Percentiles rank a stretch among this genome's conserved stretches.
These are phyloP conservation scores for Candida vartiovaarae DNA, from an alignment of 805 yeast species.

Conservation along the genomic window DNA sequence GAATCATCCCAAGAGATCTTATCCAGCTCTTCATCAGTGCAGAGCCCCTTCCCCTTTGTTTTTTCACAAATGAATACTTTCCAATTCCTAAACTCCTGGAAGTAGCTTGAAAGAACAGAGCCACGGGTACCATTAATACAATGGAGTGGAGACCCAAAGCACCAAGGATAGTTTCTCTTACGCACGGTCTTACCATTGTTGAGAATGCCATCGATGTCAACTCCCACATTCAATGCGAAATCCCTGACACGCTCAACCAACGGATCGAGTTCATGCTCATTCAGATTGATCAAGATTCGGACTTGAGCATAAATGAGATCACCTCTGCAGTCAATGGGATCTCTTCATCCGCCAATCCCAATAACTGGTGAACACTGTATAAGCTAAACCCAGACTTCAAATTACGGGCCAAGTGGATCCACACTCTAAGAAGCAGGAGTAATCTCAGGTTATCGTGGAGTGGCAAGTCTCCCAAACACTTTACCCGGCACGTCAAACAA, in stretches of 20 bases:
- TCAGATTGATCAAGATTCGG: background rate
- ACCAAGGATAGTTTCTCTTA: background rate
- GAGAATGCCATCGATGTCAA: slow-evolving; percentile 7
- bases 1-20: background rate
- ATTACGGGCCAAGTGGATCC: slow-evolving; percentile 23
- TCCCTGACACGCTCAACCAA: no score
- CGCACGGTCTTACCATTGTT: slow-evolving; percentile 3
- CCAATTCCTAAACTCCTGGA: background rate
- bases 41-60: slow-evolving; percentile 11
- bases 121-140: no score
- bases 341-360: slow-evolving; percentile 11
- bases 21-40: slow-evolving; percentile 11
- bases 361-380: slow-evolving; percentile 9
- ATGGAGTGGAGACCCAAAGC: background rate
- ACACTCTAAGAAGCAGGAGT: slow-evolving; percentile 30
- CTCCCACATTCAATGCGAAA: background rate
- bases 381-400: slow-evolving; percentile 14
- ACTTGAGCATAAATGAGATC: slow-evolving; percentile 9
- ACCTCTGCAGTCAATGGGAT: slow-evolving; percentile 3
- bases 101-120: no score
- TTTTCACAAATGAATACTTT: slow-evolving; percentile 5
- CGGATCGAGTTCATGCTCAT: no score
- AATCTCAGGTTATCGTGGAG: slow-evolving; percentile 19
- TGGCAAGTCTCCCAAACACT: slow-evolving; percentile 11
- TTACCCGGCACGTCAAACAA: slow-evolving; percentile 25